phyloP scores from a whole-genome alignment of 1,284 basidiomycete genomes.

The Schizopora paradoxa region DNA sequence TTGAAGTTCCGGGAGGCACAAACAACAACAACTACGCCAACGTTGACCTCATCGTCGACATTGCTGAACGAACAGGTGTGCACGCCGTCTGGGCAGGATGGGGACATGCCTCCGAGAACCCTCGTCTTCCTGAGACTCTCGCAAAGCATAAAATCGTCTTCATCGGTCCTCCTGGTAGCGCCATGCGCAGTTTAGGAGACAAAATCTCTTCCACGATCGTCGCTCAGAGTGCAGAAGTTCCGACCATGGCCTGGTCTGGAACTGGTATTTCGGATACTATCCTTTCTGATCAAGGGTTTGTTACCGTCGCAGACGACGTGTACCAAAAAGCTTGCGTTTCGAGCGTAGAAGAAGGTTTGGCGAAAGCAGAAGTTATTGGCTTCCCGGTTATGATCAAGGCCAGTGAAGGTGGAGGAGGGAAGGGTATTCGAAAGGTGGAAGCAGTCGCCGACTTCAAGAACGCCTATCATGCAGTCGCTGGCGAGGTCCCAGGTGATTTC shows the following conservation, averaged over 20 bases:
- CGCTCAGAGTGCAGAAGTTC: conserved; percentile 95
- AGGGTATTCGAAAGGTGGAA: conserved; percentile 95
- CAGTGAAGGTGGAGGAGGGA: conserved; percentile 97
- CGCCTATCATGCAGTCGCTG: conserved; percentile 88
- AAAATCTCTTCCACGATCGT: conserved; percentile 99
- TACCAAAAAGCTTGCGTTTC: conserved; percentile 91
- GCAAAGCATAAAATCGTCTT: conserved; percentile 96
- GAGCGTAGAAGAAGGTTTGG: conserved; percentile 84
- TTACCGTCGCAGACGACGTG: conserved; percentile 89
- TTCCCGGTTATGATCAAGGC: conserved; percentile 99
- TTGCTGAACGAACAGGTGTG: conserved; percentile 95
- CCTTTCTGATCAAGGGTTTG: conserved; percentile 85
- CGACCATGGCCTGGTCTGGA: conserved; percentile 99
- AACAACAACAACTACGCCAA: conserved; percentile 99
- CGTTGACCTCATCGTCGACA: conserved; percentile 98
- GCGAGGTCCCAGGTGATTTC: conserved; percentile 88
- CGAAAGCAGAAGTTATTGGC: conserved; percentile 83
- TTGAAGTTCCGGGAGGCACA: conserved; percentile 96
- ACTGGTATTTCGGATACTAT: conserved; percentile 89
- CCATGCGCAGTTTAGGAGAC: conserved; percentile 98
- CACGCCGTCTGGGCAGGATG: conserved; percentile 99
- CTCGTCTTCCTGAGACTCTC: conserved; percentile 93
- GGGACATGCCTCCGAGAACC: conserved; percentile 99
- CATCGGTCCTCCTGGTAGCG: conserved; percentile 97
- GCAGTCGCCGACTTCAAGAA: conserved; percentile 85